A percentile compares a stretch with the other conserved stretches of the same genome.
Evolutionary conservation across 768 basidiomycete genomes (phyloP).

Genomic region (Floccularia luteovirens): DNA sequence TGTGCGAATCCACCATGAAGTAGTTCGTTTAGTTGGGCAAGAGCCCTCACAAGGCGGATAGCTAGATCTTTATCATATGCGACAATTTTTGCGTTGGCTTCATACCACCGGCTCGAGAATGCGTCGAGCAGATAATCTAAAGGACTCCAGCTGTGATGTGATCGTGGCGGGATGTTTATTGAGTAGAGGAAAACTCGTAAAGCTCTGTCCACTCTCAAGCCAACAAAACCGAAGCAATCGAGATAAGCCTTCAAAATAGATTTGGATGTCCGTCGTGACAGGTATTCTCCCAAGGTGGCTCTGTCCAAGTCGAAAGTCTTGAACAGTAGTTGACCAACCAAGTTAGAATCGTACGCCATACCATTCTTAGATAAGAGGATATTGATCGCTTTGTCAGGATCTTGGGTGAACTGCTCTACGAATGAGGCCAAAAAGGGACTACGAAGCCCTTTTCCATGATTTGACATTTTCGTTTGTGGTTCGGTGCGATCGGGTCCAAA

Average conservation of each 20-base stretch:
- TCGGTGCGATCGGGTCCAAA: constrained; percentile 68
- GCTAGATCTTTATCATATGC: constrained; percentile 81
- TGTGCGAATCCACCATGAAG: constrained; percentile 70
- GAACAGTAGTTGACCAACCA: constrained; percentile 77
- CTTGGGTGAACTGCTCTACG: constrained; percentile 69
- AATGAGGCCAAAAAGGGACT: constrained; percentile 68
- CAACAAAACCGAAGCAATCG: constrained; percentile 81
- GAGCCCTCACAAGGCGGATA: constrained; percentile 66
- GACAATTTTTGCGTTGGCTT: constrained; percentile 73
- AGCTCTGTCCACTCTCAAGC: constrained; percentile 81
- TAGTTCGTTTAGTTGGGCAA: constrained; percentile 85
- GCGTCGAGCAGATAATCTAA: constrained; percentile 73
- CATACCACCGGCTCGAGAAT: constrained; percentile 87
- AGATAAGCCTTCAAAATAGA: constrained; percentile 76
- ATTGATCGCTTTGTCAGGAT: constrained; percentile 76
- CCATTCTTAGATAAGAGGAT: constrained; percentile 57
- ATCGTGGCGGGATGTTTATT: constrained; percentile 44
- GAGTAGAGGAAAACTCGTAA: constrained; percentile 86
- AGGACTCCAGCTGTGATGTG: constrained; percentile 27
- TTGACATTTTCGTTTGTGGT: constrained; percentile 33
- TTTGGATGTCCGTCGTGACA: constrained; percentile 68
- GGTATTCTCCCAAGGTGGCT: constrained; percentile 75
- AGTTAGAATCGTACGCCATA: constrained; percentile 54
- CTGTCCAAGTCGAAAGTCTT: constrained; percentile 80
- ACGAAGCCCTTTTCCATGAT: constrained; percentile 29